These are phyloP conservation scores for Endocarpon pusillum DNA, from an alignment of 495 filamentous ascomycete species.

Conservation along the genomic window DNA sequence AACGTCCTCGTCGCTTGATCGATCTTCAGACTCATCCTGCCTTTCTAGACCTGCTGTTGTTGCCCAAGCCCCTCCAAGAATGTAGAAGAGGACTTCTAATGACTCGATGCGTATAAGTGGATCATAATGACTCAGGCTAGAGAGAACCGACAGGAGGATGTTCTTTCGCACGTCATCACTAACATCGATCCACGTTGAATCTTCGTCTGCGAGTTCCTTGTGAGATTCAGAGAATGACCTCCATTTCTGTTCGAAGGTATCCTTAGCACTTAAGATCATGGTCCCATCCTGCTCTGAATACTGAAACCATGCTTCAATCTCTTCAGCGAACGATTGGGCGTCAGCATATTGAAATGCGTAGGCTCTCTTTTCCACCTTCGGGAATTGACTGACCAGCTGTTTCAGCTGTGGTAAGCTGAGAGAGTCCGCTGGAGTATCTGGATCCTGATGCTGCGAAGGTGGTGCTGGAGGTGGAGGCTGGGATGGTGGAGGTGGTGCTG, in stretches of 20 bases:
- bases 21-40: constrained; percentile 14
- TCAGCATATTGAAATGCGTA: constrained; percentile 92
- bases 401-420: constrained; percentile 68
- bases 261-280: constrained; percentile 48
- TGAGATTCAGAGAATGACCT: constrained; percentile 23
- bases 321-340: constrained; percentile 59
- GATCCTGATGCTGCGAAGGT: constrained; percentile 27
- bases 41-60: constrained; percentile 41
- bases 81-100: constrained; percentile 61
- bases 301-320: constrained; percentile 92
- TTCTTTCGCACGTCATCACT: constrained; percentile 23
- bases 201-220: constrained; percentile 21
- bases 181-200: constrained; percentile 35
- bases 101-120: constrained; percentile 37
- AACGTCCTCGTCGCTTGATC: constrained; percentile 13
- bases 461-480: constrained; percentile 41
- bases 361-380: constrained; percentile 58
- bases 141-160: constrained; percentile 27
- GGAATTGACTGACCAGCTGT: constrained; percentile 65
- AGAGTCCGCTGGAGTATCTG: constrained; percentile 45
- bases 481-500: constrained; percentile 38
- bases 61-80: constrained; percentile 62
- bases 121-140: constrained; percentile 30
- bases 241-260: constrained; percentile 55
- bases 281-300: constrained; percentile 65